Evolutionary conservation across 2,329 filamentous ascomycete species (phyloP), one percentile per base, ranked within the genome.

Genomic region (Onygenales sp.): DNA sequence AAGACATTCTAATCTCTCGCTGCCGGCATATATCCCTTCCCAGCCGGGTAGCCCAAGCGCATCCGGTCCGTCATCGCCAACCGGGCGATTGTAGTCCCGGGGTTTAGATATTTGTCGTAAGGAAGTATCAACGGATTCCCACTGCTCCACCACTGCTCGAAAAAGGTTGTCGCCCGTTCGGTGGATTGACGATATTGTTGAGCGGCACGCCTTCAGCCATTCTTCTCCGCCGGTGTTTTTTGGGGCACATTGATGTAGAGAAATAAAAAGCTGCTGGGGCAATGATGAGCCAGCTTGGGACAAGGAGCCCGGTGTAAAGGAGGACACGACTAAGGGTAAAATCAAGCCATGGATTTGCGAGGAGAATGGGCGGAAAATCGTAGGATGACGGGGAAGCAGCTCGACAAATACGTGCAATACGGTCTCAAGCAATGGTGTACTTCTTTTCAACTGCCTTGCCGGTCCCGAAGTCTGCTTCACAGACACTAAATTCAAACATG

Each of bases 181-280:
- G 62, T 96, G 90, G 13, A 84, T 78, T 39, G 81, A 78, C 39
- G 77, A 76, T 27, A 94, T 72, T 9, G 85, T 75, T 7, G 74
- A 72, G 46, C 79, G 78, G 45, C 91, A 71, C 13, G 82, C 76
- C 60, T 82, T 86, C 13, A 76, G 75, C 91, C 91, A 96, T 68
- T 95, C 89, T 21, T 88, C 85, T 21, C 80, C 79, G 9, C 83
- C 81, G 14, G 82, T 83, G 56, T 87, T 85, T 69, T 95, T 96
- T 5, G 88, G 83, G 1, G 88, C 86, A 51, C 88, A 93, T 64
- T 85, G 83, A 59, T 89, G 85, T 46, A 95, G 75, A n/a, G 84
- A 77, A 7, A 89, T 78, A 48, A 84, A 78, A 2, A 95, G 70
- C 31, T 77, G 79, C 45, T 84, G 81, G 11, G 87, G 82, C 52